Evolutionary conservation across 106 monocot genomes (phyloP).

Genomic region (Dactylorhiza incarnata): DNA sequence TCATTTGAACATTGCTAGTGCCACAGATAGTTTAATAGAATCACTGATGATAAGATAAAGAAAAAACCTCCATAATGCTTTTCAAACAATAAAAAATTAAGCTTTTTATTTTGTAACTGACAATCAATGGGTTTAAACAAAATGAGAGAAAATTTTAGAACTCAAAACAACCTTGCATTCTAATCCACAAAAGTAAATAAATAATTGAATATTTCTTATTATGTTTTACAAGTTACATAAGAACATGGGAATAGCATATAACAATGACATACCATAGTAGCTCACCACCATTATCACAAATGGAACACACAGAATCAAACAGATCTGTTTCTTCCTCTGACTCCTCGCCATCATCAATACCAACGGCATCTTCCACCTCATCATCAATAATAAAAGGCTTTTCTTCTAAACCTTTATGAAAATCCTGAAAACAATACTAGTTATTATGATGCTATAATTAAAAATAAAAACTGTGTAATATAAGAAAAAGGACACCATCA

Average conservation of each 20-base stretch:
- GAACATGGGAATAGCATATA: neutral
- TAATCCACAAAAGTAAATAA: neutral
- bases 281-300: slow-evolving; percentile 10
- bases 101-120: neutral
- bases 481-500: neutral
- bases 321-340: slow-evolving; percentile 12
- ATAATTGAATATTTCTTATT: neutral
- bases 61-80: neutral
- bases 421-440: slow-evolving; percentile 1
- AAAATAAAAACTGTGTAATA: neutral
- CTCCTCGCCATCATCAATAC: slow-evolving; percentile 9
- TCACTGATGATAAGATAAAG: neutral
- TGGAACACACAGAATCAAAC: slow-evolving; percentile 11
- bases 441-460: neutral
- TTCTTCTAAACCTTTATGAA: slow-evolving; percentile 4
- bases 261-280: slow-evolving; percentile 5
- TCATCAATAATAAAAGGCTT: slow-evolving; percentile 8
- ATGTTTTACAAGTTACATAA: neutral
- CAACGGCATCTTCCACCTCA: neutral
- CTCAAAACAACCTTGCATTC: neutral
- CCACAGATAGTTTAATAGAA: neutral
- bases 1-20: neutral
- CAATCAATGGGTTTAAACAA: neutral
- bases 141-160: neutral
- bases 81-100: neutral